phyloP scores from a whole-genome alignment of 352 stramenopile genomes.

The Phytophthora hybrid region DNA sequence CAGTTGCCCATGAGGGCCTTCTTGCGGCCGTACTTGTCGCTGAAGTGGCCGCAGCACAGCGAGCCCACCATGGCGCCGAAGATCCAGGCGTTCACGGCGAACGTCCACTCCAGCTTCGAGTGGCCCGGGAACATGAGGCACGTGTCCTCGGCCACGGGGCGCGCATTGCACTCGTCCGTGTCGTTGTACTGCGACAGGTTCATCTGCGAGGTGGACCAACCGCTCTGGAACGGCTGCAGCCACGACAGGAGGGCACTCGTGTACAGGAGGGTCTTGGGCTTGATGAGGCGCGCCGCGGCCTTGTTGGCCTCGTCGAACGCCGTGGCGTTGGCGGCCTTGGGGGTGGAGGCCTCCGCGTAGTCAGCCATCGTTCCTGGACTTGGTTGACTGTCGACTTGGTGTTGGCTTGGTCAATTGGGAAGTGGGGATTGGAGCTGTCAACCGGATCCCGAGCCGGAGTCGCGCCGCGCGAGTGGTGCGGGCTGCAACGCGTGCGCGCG shows the following conservation, averaged over 20 bases:
- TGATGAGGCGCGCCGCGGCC: background rate
- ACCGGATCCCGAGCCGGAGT: too few species aligned
- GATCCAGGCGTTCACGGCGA: slow-evolving; percentile 18
- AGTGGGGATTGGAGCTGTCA: slow-evolving; percentile 14
- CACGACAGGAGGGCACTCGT: background rate
- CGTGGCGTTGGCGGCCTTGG: slow-evolving; percentile 8
- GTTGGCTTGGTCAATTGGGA: slow-evolving; percentile 30
- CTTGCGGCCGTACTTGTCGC: slow-evolving; percentile 14
- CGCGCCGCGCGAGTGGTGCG: background rate
- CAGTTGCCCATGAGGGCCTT: slow-evolving; percentile 1
- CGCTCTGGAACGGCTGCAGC: background rate
- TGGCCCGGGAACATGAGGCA: slow-evolving; percentile 30
- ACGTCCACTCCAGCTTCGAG: slow-evolving; percentile 24
- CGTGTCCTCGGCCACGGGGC: slow-evolving; percentile 18
- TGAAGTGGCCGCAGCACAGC: slow-evolving; percentile 11
- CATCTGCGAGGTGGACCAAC: too few species aligned
- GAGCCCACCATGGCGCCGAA: slow-evolving; percentile 6
- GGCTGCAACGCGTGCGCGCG: slow-evolving; percentile 6
- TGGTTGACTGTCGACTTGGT: slow-evolving; percentile 14
- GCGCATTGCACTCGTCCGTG: slow-evolving; percentile 16
- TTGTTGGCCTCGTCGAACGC: slow-evolving; percentile 3
- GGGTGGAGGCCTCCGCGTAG: slow-evolving; percentile 12
- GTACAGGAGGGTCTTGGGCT: background rate
- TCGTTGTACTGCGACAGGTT: too few species aligned
- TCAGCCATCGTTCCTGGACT: slow-evolving; percentile 5